Conservation (phyloP, 2,329 filamentous ascomycete species). For the Drechslerella coelobrocha region DNA sequence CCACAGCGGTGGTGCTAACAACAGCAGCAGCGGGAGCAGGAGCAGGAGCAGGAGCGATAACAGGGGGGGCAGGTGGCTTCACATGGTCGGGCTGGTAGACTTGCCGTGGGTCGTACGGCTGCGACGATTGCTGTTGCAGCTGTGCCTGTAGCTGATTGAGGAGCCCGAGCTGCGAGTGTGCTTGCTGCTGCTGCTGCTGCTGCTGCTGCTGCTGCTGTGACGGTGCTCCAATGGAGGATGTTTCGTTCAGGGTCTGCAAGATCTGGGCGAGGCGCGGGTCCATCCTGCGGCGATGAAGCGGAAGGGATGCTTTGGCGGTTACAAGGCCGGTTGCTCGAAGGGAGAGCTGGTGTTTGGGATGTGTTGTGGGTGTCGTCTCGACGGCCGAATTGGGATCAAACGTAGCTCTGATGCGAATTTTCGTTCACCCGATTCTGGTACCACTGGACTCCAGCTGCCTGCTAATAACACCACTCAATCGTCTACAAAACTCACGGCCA, state of each 20-base stretch:
- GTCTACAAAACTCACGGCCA: background rate
- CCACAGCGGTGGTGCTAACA: no score
- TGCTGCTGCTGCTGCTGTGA: background rate
- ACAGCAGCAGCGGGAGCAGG: background rate
- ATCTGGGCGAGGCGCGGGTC: constrained; percentile 45
- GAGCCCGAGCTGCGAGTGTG: background rate
- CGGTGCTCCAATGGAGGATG: background rate
- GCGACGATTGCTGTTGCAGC: constrained; percentile 6
- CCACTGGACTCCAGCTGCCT: constrained; percentile 3
- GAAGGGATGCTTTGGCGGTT: background rate
- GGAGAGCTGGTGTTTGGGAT: no score
- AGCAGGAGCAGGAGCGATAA: background rate
- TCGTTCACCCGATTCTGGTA: constrained; percentile 28
- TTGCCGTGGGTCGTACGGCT: constrained; percentile 34
- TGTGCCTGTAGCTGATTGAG: background rate
- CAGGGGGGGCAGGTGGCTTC: background rate
- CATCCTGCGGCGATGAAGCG: constrained; percentile 8
- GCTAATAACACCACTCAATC: background rate
- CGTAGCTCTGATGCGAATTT: background rate
- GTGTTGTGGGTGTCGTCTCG: constrained; percentile 50
- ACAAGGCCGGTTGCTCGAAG: background rate
- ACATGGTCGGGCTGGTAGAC: constrained; percentile 37
- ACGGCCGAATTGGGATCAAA: background rate
- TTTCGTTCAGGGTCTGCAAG: constrained; percentile 32
- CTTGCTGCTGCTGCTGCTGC: background rate